phyloP scores from a whole-genome alignment of 2,329 filamentous ascomycete species.

The Lachnellula arida region DNA sequence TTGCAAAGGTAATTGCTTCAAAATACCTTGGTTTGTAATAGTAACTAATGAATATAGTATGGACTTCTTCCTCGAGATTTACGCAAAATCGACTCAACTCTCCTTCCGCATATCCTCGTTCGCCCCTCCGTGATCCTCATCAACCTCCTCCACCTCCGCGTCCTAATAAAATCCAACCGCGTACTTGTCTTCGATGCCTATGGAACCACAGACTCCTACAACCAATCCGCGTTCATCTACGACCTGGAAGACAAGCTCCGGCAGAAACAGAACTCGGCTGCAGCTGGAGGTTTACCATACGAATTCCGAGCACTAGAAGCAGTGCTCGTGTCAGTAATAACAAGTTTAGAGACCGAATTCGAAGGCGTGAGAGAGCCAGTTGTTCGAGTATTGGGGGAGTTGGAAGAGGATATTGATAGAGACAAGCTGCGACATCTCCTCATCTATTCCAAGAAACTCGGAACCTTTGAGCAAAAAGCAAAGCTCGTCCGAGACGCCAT shows the following conservation, averaged over 20 bases:
- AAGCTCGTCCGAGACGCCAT: conserved; percentile 91
- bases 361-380: conserved; percentile 91
- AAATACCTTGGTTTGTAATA: conserved; percentile 5
- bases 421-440: conserved; percentile 88
- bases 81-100: conserved; percentile 95
- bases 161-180: conserved; percentile 90
- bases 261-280: conserved; percentile 62
- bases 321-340: conserved; percentile 88
- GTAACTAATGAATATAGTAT: conserved; percentile 53
- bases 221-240: conserved; percentile 96
- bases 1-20: conserved; percentile 66
- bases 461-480: conserved; percentile 96
- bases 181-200: conserved; percentile 96
- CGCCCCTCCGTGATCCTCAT: conserved; percentile 90
- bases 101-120: conserved; percentile 90
- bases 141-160: conserved; percentile 92
- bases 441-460: conserved; percentile 90
- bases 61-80: conserved; percentile 89
- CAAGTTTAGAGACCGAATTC: conserved; percentile 88
- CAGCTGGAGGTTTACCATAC: conserved; percentile 70
- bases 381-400: conserved; percentile 77
- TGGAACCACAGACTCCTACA: conserved; percentile 88
- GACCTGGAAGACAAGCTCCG: conserved; percentile 89
- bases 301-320: conserved; percentile 95
- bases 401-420: conserved; percentile 94